phyloP scores from a whole-genome alignment of 2,329 filamentous ascomycete genomes.

The Penicillium sp. region DNA sequence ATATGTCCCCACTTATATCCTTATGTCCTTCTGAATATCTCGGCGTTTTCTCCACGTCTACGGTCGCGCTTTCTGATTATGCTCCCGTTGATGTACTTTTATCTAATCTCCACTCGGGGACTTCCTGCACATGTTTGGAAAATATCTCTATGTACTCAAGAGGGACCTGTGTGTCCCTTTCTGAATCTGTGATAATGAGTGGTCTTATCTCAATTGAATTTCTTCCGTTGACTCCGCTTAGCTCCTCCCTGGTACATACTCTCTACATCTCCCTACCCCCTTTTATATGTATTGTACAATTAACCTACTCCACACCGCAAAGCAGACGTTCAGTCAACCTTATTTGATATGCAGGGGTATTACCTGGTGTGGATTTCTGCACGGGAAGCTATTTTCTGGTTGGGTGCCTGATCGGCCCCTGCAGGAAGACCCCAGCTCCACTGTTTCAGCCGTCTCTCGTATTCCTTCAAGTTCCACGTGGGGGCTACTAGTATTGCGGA shows the following conservation, averaged over 20 bases:
- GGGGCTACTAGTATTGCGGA: not conserved
- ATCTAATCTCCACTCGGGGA: not conserved
- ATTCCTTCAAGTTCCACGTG: constrained; percentile 9
- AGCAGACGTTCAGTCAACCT: constrained; percentile 6
- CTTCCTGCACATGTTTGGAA: constrained; percentile 16
- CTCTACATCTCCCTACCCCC: not conserved
- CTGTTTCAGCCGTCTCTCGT: constrained; percentile 6
- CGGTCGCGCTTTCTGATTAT: constrained; percentile 6
- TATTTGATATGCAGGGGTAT: constrained; percentile 11
- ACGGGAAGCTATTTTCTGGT: not conserved
- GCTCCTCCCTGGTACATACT: no score
- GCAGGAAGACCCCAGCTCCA: constrained; percentile 7
- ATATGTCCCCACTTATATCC: not conserved
- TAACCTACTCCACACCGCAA: not conserved
- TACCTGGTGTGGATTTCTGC: constrained; percentile 2
- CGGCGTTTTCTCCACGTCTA: constrained; percentile 11
- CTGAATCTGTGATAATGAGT: constrained; percentile 5
- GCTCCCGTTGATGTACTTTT: constrained; percentile 3
- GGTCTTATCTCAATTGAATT: not conserved
- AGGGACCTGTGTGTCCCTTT: not conserved
- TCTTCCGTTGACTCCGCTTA: not conserved
- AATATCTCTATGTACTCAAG: not conserved
- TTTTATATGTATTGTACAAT: not conserved
- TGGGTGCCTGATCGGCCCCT: constrained; percentile 7
- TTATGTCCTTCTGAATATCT: constrained; percentile 5